Conservation (phyloP, 345 rosid species). For the Rubroshorea leprosula region DNA sequence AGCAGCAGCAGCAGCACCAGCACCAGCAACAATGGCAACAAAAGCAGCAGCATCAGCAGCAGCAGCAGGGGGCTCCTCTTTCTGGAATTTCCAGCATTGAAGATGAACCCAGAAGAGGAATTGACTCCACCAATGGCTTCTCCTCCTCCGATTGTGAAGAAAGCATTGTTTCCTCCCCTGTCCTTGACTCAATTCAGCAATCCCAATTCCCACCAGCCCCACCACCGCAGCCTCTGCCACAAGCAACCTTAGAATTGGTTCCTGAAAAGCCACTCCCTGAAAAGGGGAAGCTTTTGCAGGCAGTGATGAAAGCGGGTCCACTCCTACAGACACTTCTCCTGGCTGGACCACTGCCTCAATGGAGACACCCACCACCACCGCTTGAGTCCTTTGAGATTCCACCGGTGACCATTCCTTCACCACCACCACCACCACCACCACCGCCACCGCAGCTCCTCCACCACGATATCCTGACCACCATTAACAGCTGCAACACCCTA, state of each 20-base stretch:
- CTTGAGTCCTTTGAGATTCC: constrained; percentile 91
- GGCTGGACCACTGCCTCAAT: constrained; percentile 94
- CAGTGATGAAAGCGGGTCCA: constrained; percentile 98
- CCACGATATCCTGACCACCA: constrained; percentile 37
- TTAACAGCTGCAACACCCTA: constrained; percentile 25
- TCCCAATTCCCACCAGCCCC: constrained; percentile 11
- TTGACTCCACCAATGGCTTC: constrained; percentile 67
- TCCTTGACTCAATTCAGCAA: constrained; percentile 34
- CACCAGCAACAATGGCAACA: too few species aligned
- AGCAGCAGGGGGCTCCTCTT: constrained; percentile 40
- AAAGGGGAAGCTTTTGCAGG: constrained; percentile 92
- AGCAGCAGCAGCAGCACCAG: too few species aligned
- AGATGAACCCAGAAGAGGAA: constrained; percentile 66
- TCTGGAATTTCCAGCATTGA: constrained; percentile 91
- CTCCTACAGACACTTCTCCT: constrained; percentile 82
- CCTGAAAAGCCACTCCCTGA: constrained; percentile 80
- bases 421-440: constrained; percentile 40
- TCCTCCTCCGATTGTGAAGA: constrained; percentile 89
- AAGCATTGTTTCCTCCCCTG: constrained; percentile 79
- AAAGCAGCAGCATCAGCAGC: constrained; percentile 36
- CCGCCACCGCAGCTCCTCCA: constrained; percentile 36
- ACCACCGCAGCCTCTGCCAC: constrained; percentile 15
- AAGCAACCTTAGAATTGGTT: constrained; percentile 30
- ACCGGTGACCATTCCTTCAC: constrained; percentile 70
- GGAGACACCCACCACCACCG: constrained; percentile 97